These are phyloP conservation scores for Ocimum tenuiflorum DNA, from an alignment of 257 asterid species.

Conservation along the genomic window DNA sequence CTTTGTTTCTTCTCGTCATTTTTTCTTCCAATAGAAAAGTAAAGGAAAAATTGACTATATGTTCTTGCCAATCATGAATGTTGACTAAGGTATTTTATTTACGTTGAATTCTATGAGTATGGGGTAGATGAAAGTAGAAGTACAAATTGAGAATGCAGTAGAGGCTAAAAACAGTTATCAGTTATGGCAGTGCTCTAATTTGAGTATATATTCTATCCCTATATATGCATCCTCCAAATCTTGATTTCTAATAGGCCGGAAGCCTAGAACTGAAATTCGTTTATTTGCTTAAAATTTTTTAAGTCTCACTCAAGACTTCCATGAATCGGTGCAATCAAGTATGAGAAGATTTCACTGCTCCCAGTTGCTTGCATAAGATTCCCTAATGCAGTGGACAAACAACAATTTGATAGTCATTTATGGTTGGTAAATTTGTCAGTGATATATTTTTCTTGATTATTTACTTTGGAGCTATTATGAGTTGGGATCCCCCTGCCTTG, in stretches of 20 bases:
- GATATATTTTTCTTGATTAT: neutral
- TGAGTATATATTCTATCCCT: neutral
- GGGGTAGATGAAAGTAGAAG: neutral
- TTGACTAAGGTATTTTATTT: neutral
- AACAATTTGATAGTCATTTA: neutral
- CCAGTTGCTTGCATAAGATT: neutral
- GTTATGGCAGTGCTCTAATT: neutral
- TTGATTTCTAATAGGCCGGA: neutral
- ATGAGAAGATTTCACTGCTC: neutral
- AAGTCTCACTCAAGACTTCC: neutral
- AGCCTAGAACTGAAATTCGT: too few species aligned
- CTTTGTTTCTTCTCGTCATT: neutral
- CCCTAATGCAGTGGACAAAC: neutral
- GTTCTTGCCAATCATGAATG: neutral
- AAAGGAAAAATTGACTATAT: neutral
- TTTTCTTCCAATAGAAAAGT: neutral
- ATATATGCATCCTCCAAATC: neutral
- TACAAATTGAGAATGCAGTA: neutral
- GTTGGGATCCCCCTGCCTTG: neutral
- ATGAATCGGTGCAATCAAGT: neutral
- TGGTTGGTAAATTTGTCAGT: neutral
- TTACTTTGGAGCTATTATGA: neutral
- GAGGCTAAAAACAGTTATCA: neutral
- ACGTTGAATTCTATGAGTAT: neutral
- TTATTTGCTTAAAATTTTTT: too few species aligned